Base-by-base conservation (phyloP, 352 stramenopile species). In the Globisporangium nodosum region DNA sequence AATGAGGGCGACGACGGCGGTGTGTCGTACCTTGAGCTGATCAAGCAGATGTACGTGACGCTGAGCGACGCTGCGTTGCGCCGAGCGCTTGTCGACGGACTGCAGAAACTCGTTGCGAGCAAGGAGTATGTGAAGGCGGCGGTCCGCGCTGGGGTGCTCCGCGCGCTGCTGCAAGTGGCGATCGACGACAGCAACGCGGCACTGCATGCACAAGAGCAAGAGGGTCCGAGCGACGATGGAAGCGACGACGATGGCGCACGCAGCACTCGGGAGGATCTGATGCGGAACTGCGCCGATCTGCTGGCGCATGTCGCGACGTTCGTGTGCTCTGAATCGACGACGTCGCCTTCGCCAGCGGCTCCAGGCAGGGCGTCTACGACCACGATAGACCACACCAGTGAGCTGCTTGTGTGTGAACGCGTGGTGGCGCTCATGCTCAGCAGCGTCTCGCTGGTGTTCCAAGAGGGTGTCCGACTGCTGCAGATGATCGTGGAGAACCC, bases 21-120 rank as follows among this genome's bases (percentile, higher is more conserved):
- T 6, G 54, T 55, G 27, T 62, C 64, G 16, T 78, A 64, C 18
- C 33, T 88, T 24, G 65, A 80, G n/a, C 54, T 90, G 16, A 45
- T 86, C 45, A 88, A 90, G 68, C 82, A 92, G 49, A 76, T 89
- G 52, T 92, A 90, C 56, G 79, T 89, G 63, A 89, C 76, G 39
- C 62, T 89, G 11, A n/a, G 40, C 0, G 60, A 66, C 31, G 37
- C 47, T 45, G 30, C 47, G 3, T 49, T 69, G 31, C 75, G 74
- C 16, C 54, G 73, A 16, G 49, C 65, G 35, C 56, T 90, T 15
- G 66, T 73, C 16, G 49, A 60, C 13, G 68, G 56, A 8, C 52
- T 92, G 11, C 24, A 52, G n/a, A 54, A 49, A 16, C 27, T 74
- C 2, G 49, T 86, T 11, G 52, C 15, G 21, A 71, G 48, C 6